Evolutionary conservation across 495 filamentous ascomycete species (phyloP).

Genomic region (Penicillium argentinense): DNA sequence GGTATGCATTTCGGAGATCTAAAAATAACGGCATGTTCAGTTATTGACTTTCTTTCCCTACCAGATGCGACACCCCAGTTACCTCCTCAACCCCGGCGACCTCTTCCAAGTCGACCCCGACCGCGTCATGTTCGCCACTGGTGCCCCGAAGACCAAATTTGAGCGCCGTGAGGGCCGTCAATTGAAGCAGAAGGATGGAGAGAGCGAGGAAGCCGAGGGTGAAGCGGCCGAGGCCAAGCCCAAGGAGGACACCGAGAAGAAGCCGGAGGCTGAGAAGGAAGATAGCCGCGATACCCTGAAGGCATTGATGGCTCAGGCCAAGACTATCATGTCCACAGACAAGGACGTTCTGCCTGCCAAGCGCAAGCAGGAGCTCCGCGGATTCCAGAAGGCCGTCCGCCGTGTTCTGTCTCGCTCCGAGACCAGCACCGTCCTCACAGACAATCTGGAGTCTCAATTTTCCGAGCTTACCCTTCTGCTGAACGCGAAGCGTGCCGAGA

Average conservation of each 20-base stretch:
- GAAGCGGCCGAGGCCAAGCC: slow-evolving; percentile 24
- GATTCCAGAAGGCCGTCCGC: slow-evolving; percentile 54
- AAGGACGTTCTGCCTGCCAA: slow-evolving; percentile 55
- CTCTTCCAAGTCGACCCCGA: slow-evolving; percentile 95
- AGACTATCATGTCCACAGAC: slow-evolving; percentile 48
- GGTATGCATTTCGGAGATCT: no score
- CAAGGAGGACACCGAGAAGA: slow-evolving; percentile 21
- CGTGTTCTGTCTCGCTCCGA: slow-evolving; percentile 52
- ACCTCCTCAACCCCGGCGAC: slow-evolving; percentile 95
- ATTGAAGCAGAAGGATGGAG: slow-evolving; percentile 24
- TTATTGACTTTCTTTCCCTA: slow-evolving; percentile 5
- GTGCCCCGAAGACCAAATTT: slow-evolving; percentile 60
- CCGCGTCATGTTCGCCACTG: slow-evolving; percentile 83
- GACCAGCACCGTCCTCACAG: slow-evolving; percentile 40
- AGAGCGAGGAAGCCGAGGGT: slow-evolving; percentile 27
- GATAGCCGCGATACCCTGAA: slow-evolving; percentile 47
- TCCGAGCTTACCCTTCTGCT: slow-evolving; percentile 42
- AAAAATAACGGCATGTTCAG: neutral
- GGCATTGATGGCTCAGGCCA: slow-evolving; percentile 53
- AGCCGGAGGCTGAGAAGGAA: slow-evolving; percentile 21
- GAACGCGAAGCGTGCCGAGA: slow-evolving; percentile 38
- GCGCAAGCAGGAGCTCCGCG: slow-evolving; percentile 61
- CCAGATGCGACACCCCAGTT: slow-evolving; percentile 89
- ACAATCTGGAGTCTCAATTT: slow-evolving; percentile 55
- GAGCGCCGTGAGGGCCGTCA: slow-evolving; percentile 45